Conservation (phyloP, 2,329 filamentous ascomycete genomes). For the Phyllosticta paracitricarpa region DNA sequence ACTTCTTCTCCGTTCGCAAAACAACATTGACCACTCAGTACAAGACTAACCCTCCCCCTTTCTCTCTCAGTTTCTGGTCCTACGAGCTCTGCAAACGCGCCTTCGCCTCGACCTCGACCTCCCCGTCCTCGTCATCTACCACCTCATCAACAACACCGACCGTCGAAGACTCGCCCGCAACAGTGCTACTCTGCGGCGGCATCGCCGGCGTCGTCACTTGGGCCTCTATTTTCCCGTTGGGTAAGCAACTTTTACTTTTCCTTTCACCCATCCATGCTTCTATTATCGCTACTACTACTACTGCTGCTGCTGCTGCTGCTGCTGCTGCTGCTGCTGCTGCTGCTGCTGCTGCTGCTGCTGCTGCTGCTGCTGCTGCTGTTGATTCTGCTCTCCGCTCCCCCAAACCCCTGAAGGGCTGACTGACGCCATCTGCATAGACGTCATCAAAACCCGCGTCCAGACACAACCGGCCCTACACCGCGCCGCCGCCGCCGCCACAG, state of each 20-base stretch:
- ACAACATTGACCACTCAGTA: no score
- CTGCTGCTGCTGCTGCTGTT: no score
- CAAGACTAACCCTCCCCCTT: background rate
- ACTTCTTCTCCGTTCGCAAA: background rate
- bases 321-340: no score
- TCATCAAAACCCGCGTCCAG: constrained; percentile 89
- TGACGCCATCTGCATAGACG: constrained; percentile 44
- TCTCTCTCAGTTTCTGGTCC: constrained; percentile 60
- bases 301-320: no score
- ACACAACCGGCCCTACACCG: constrained; percentile 42
- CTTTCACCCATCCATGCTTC: background rate
- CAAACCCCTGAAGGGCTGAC: background rate
- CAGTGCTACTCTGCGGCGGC: constrained; percentile 70
- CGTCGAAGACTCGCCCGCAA: constrained; percentile 44
- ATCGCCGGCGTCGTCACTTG: constrained; percentile 81
- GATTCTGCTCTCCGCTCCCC: no score
- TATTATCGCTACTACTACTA: no score
- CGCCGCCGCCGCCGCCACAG: background rate
- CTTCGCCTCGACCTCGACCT: constrained; percentile 22
- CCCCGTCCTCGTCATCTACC: background rate
- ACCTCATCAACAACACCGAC: constrained; percentile 22
- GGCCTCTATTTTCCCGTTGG: constrained; percentile 77
- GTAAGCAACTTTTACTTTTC: constrained; percentile 13
- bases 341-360: no score
- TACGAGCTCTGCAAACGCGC: constrained; percentile 66